phyloP scores from a whole-genome alignment of 441 rosid species.

The Pelargonium cotyledonis region DNA sequence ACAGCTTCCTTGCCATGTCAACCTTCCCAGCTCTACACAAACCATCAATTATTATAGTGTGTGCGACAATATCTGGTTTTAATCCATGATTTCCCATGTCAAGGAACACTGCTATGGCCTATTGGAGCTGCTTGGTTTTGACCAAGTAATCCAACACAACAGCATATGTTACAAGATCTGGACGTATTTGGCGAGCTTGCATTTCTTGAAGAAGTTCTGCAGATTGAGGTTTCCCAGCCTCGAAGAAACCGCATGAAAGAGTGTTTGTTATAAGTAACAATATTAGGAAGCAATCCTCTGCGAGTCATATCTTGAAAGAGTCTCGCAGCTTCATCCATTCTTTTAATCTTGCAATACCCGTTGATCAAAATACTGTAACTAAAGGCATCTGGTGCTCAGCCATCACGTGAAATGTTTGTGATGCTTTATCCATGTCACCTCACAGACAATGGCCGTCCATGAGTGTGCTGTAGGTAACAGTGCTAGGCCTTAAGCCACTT shows the following conservation, averaged over 20 bases:
- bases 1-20: background rate
- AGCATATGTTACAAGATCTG: background rate
- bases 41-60: background rate
- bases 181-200: background rate
- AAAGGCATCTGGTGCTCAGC: background rate
- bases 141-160: background rate
- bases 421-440: too few relatives aligned
- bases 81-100: background rate
- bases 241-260: background rate
- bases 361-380: background rate
- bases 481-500: constrained; percentile 21
- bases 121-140: background rate
- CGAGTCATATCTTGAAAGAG: background rate
- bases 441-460: background rate
- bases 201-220: background rate
- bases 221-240: background rate
- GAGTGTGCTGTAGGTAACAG: constrained; percentile 17
- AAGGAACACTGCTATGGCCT: background rate
- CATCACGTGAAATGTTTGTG: background rate
- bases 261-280: background rate
- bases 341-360: background rate
- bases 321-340: background rate
- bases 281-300: background rate
- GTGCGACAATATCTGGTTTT: background rate
- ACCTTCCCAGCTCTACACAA: background rate